These are phyloP conservation scores for Sporodiniella umbellata DNA, from an alignment of 371 early-diverging fungal species.

Conservation along the genomic window DNA sequence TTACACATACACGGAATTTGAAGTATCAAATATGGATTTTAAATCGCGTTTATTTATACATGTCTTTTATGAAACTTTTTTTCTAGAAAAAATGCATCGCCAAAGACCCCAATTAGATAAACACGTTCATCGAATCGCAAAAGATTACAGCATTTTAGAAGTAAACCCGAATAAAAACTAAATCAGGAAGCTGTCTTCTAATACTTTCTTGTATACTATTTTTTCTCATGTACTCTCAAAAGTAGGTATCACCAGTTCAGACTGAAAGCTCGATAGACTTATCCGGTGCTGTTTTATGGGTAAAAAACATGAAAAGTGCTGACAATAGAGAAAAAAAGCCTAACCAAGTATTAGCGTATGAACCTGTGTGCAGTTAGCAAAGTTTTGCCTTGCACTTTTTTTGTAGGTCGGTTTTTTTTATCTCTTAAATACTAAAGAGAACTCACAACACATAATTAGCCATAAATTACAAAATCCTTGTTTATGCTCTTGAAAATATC, in stretches of 20 bases:
- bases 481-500: conserved; percentile 19
- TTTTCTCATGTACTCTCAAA: not conserved
- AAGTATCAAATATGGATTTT: no score
- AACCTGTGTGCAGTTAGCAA: conserved; percentile 42
- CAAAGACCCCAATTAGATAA: conserved; percentile 9
- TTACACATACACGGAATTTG: no score
- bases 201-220: not conserved
- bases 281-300: conserved; percentile 15
- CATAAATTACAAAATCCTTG: conserved; percentile 26
- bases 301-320: conserved; percentile 1
- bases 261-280: conserved; percentile 7
- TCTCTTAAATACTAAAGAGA: no score
- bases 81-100: not conserved
- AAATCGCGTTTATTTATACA: not conserved
- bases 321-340: not conserved
- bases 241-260: conserved; percentile 19
- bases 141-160: conserved; percentile 21
- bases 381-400: conserved; percentile 33
- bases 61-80: not conserved
- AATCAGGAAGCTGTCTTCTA: no score
- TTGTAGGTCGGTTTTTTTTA: conserved; percentile 41
- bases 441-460: conserved; percentile 11
- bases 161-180: conserved; percentile 2
- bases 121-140: conserved; percentile 17
- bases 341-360: conserved; percentile 31